Percentiles rank a stretch among this genome's conserved stretches.
These are phyloP conservation scores for Didymella segeticola DNA, from an alignment of 2,329 filamentous ascomycete species.

Conservation along the genomic window DNA sequence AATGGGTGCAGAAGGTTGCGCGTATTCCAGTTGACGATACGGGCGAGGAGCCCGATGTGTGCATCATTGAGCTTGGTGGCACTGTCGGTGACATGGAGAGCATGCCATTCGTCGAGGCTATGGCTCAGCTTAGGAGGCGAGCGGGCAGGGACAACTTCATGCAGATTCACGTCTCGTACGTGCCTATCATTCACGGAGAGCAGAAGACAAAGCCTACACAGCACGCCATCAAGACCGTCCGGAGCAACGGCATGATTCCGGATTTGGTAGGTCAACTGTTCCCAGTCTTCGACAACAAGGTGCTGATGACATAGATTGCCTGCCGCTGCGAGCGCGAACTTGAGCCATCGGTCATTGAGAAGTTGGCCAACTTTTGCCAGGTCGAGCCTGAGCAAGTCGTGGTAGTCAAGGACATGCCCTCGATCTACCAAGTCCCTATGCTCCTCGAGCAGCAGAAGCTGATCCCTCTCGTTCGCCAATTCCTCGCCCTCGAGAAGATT, in stretches of 20 bases:
- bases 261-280: slow-evolving; percentile 61
- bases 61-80: slow-evolving; percentile 77
- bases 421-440: slow-evolving; percentile 94
- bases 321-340: slow-evolving; percentile 86
- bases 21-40: slow-evolving; percentile 86
- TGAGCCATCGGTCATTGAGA: slow-evolving; percentile 75
- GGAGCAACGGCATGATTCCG: slow-evolving; percentile 73
- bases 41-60: slow-evolving; percentile 83
- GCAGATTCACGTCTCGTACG: slow-evolving; percentile 87
- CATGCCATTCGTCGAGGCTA: slow-evolving; percentile 85
- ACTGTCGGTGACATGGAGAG: slow-evolving; percentile 85
- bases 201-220: slow-evolving; percentile 99
- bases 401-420: slow-evolving; percentile 84
- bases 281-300: not conserved
- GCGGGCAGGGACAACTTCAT: slow-evolving; percentile 81
- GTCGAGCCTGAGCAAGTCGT: slow-evolving; percentile 85
- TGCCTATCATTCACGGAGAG: slow-evolving; percentile 78
- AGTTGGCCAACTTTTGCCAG: slow-evolving; percentile 90
- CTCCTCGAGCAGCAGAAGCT: slow-evolving; percentile 85
- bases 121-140: slow-evolving; percentile 77
- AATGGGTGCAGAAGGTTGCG: slow-evolving; percentile 89
- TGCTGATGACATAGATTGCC: slow-evolving; percentile 68
- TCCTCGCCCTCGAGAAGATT: slow-evolving; percentile 69
- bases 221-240: slow-evolving; percentile 81
- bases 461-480: slow-evolving; percentile 68